Base-by-base conservation (phyloP, 2,329 filamentous ascomycete species). In the Metarhizium sp. region DNA sequence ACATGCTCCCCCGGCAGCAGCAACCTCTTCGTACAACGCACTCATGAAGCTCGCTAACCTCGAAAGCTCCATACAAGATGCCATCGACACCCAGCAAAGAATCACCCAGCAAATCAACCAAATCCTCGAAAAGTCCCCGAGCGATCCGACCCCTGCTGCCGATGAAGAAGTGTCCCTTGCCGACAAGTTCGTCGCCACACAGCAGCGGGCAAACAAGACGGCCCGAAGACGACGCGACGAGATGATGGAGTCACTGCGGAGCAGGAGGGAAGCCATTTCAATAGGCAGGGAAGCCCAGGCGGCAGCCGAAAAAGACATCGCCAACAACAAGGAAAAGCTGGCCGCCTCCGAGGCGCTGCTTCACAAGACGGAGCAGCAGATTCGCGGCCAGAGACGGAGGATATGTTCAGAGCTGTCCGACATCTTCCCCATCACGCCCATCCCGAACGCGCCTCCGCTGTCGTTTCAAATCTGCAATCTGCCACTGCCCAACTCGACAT, bases 41-140 rank as follows among this genome's bases (percentile, higher is more conserved):
- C 76, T 97, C 20, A 92, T 96, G 85, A 86, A 88, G 58, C 77
- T 97, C 11, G 86, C 89, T 6, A 96, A 92, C 56, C 78, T 97
- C 16, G 90, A 96, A 59, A 89, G 88, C 66, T 95, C 91, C 54
- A 89, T 96, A 29, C 90, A 95, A 66, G 92, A 97, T 69, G 91
- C 91, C 1, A 73, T 96, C 10, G 81, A 85, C 1, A 95, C 90
- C 0, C 84, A 88, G 14, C 83, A 88, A 57, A 78, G 79, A 53
- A 77, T 97, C 8, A 84, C 89, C 50, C 73, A 78, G n/a, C 89
- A 96, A 60, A 95, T 96, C 60, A 88, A 88, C 60, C 67, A 75
- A 0, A 70, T 84, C 0, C 67, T 85, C 4, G 67, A 72, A 0
- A 62, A 69, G 0, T 70, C 70, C 3, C 73, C 76, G 0, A 62